Evolutionary conservation across 768 basidiomycete species (phyloP).

Genomic region (Paxillus involutus): DNA sequence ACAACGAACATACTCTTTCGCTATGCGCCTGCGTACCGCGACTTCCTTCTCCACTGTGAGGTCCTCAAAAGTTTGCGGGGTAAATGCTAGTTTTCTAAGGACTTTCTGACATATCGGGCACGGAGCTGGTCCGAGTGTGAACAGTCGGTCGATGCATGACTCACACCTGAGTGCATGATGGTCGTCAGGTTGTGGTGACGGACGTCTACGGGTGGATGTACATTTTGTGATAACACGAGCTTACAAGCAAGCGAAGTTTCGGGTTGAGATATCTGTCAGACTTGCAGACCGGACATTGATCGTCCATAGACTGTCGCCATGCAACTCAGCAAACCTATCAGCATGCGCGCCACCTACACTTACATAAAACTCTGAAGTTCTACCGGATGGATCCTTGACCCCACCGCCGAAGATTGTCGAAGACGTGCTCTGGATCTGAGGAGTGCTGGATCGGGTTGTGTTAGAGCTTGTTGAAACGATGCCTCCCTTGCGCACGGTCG

Average conservation of each 20-base stretch:
- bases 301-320: conserved; percentile 70
- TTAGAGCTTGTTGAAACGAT: conserved; percentile 38
- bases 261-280: conserved; percentile 95
- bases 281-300: conserved; percentile 96
- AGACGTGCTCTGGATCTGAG: conserved; percentile 70
- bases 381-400: conserved; percentile 82
- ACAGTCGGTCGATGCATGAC: conserved; percentile 95
- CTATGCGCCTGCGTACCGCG: conserved; percentile 79
- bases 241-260: conserved; percentile 89
- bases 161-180: conserved; percentile 78
- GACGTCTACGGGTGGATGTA: conserved; percentile 30
- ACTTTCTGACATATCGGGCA: conserved; percentile 92
- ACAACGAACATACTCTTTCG: conserved; percentile 68
- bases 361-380: conserved; percentile 80
- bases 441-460: conserved; percentile 62
- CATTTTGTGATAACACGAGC: conserved; percentile 99
- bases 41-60: conserved; percentile 94
- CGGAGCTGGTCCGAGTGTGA: conserved; percentile 92
- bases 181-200: conserved; percentile 6
- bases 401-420: conserved; percentile 78
- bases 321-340: conserved; percentile 9
- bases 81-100: conserved; percentile 91
- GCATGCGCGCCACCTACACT: conserved; percentile 26
- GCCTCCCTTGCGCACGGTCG: conserved; percentile 70
- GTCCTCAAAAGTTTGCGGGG: conserved; percentile 93